These are phyloP conservation scores for Tulasnella sp. DNA, from an alignment of 768 basidiomycete species.

Conservation along the genomic window DNA sequence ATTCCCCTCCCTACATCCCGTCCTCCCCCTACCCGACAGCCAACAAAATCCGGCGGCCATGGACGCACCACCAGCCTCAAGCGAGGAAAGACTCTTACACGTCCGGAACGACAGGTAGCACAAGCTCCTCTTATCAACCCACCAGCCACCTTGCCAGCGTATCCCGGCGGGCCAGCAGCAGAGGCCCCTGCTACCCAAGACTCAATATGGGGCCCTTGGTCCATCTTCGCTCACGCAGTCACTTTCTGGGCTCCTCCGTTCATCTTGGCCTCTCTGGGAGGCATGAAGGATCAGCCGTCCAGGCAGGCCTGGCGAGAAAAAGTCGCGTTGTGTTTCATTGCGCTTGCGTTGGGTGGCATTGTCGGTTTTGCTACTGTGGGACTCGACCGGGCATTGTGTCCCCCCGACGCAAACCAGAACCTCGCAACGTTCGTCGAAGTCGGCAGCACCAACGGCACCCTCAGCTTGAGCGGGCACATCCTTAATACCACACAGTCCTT, in stretches of 20 bases:
- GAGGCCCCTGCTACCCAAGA: constrained; percentile 42
- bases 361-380: constrained; percentile 96
- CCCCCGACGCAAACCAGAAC: constrained; percentile 54
- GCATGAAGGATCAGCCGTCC: constrained; percentile 74
- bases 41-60: constrained; percentile 43
- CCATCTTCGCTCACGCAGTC: constrained; percentile 71
- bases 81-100: constrained; percentile 92
- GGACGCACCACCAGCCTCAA: constrained; percentile 58
- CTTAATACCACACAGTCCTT: constrained; percentile 69
- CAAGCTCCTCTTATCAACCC: constrained; percentile 94
- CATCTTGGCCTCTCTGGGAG: constrained; percentile 71
- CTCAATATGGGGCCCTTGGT: constrained; percentile 66
- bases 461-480: constrained; percentile 76
- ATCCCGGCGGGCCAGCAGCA: constrained; percentile 47
- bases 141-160: constrained; percentile 47
- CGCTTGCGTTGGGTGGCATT: constrained; percentile 69
- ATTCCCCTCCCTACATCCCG: constrained; percentile 70
- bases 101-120: constrained; percentile 92
- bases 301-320: constrained; percentile 98
- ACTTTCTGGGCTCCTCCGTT: constrained; percentile 92
- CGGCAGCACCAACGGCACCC: constrained; percentile 60
- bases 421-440: constrained; percentile 52
- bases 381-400: constrained; percentile 90
- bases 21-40: constrained; percentile 51
- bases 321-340: constrained; percentile 88